Percentiles rank a stretch among this genome's conserved stretches.
phyloP scores from a whole-genome alignment of 371 early-diverging fungal species.

The Caulochytrium protostelioides region DNA sequence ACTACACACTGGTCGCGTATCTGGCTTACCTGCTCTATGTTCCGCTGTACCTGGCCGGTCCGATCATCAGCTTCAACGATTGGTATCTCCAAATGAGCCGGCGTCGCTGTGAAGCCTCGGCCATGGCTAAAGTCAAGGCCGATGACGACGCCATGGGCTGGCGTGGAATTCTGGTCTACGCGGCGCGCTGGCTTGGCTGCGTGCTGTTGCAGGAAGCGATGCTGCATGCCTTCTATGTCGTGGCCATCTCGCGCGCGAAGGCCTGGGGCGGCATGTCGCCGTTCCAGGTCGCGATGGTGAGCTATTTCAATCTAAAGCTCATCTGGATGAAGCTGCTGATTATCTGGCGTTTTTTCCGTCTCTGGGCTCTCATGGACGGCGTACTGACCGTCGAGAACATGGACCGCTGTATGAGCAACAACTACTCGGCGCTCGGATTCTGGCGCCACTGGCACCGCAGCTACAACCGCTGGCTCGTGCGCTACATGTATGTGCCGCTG shows the following conservation, averaged over 20 bases:
- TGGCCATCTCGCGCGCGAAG: conserved; percentile 55
- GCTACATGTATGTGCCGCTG: conserved; percentile 65
- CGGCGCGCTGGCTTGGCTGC: conserved; percentile 12
- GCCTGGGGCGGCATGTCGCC: conserved; percentile 54
- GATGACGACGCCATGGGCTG: conserved; percentile 28
- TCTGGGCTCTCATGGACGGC: conserved; percentile 75
- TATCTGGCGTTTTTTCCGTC: conserved; percentile 82
- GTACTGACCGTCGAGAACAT: conserved; percentile 73
- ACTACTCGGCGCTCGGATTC: conserved; percentile 68
- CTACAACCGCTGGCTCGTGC: conserved; percentile 71
- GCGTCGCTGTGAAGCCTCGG: too few relatives aligned
- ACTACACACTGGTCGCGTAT: conserved; percentile 55
- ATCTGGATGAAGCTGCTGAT: conserved; percentile 82
- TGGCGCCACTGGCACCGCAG: conserved; percentile 86
- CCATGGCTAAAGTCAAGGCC: too few relatives aligned
- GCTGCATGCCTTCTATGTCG: conserved; percentile 57
- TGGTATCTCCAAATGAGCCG: too few relatives aligned
- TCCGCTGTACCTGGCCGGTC: conserved; percentile 82
- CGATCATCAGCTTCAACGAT: conserved; percentile 81
- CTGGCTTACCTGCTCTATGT: conserved; percentile 61
- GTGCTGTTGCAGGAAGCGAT: conserved; percentile 58
- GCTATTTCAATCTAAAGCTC: conserved; percentile 56
- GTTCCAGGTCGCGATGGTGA: conserved; percentile 52
- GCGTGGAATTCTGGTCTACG: conserved; percentile 8
- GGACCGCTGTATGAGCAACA: conserved; percentile 76